Evolutionary conservation across 805 yeast genomes (phyloP), one percentile per base, ranked within the genome.

Genomic region (Metschnikowia borealis): DNA sequence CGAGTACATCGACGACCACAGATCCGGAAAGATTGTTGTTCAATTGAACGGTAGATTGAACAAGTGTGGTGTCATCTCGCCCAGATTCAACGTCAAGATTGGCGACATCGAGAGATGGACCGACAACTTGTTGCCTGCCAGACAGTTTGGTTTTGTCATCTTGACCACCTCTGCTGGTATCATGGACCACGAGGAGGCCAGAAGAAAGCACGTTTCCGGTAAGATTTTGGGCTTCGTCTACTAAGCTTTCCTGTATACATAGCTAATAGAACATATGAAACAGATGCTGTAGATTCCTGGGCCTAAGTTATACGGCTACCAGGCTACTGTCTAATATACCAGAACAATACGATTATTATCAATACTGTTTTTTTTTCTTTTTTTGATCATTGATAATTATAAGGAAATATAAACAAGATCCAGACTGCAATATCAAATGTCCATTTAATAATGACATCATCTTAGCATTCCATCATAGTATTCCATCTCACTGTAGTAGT

Each of bases 121-220:
- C 67, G 96, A 85, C 77, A 89, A 91, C 89, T 85, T 91, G 74
- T 83, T 91, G 73, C 98, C 98, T 77, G 96, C 98, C 64, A 89
- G 98, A 87, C 98, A 91, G 81, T 92, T 91, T 72, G 98, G 98
- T 82, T 90, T 78, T 87, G 91, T 91, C 73, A 88, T 91, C 78
- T 84, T 91, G 75, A 92, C 98, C 80, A 91, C 98, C 68, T 92
- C 97, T 69, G 97, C 97, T 69, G 98, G 98, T 82, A 91, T 91
- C 71, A 90, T 91, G 96, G 97, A 92, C 85, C 98, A 91, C 83
- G 97, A 92, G 84, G 97, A 91, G 83, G 98, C 98, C 72, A 89
- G 96, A 85, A 87, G 97, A 85, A 92, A 91, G 89, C 97, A 91
- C 82, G 97, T 91, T 68, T 89, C 97, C 67, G 98, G 98, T 79